phyloP scores from a whole-genome alignment of 1,139 yeast genomes.

The Yarrowia galli region DNA sequence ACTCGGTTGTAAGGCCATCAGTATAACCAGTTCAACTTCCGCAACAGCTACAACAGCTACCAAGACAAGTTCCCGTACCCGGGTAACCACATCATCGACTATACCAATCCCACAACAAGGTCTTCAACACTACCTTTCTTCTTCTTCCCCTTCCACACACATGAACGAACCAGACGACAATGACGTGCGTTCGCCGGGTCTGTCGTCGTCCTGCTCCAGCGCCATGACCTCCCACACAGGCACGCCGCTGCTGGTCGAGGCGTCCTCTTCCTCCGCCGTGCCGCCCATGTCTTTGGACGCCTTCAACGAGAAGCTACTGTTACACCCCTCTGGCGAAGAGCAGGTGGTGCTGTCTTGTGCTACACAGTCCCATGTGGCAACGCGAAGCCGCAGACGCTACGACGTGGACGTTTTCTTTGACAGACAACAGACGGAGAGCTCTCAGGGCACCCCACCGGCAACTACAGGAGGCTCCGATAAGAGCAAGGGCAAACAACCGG shows the following conservation, averaged over 20 bases:
- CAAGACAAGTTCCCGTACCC: no score
- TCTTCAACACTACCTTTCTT: no score
- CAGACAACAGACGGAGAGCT: slow-evolving; percentile 6
- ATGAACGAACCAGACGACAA: slow-evolving; percentile 35
- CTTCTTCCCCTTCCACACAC: not conserved
- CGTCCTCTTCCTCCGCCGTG: slow-evolving; percentile 11
- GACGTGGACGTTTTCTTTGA: slow-evolving; percentile 37
- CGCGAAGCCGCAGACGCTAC: slow-evolving; percentile 29
- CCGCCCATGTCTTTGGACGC: slow-evolving; percentile 35
- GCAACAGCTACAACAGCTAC: no score
- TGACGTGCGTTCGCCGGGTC: slow-evolving; percentile 36
- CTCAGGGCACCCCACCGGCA: not conserved
- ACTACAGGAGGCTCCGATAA: not conserved
- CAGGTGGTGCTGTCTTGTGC: slow-evolving; percentile 29
- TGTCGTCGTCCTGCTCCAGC: slow-evolving; percentile 35
- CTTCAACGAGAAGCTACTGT: slow-evolving; percentile 27
- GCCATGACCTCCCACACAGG: slow-evolving; percentile 35
- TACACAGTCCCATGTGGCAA: slow-evolving; percentile 26
- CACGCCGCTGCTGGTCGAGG: slow-evolving; percentile 25
- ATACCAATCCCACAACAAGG: not conserved
- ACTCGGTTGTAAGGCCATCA: no score
- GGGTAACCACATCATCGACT: no score
- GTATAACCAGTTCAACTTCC: no score
- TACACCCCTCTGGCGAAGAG: slow-evolving; percentile 35
- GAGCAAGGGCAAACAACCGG: slow-evolving; percentile 19